Conservation (phyloP, 352 stramenopile species). For the Globisporangium sylvaticum region DNA sequence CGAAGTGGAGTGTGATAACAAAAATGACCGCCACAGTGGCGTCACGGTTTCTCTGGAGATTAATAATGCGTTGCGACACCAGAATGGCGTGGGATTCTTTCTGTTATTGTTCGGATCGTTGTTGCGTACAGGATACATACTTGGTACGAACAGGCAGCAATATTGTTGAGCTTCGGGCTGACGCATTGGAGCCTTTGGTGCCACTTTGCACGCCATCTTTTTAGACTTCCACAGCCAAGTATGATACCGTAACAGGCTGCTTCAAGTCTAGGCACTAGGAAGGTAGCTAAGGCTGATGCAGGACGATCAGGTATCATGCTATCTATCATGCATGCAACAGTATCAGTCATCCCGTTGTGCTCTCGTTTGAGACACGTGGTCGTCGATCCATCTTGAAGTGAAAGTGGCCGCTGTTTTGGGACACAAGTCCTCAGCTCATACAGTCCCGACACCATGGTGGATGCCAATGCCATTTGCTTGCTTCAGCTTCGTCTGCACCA, state of each 20-base stretch:
- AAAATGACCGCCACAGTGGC: background rate
- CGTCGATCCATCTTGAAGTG: background rate
- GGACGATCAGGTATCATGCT: background rate
- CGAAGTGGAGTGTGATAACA: background rate
- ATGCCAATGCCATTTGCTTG: background rate
- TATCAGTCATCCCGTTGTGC: background rate
- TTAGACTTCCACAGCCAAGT: background rate
- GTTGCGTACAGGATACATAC: background rate
- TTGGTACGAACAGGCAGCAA: background rate
- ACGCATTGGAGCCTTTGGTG: background rate
- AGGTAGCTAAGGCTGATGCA: background rate
- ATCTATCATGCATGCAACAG: background rate
- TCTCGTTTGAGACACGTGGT: background rate
- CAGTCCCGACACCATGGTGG: background rate
- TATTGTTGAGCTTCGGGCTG: background rate
- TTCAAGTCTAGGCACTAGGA: too few species aligned
- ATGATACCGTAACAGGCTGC: background rate
- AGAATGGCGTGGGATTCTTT: background rate
- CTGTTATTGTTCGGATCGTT: background rate
- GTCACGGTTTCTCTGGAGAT: background rate
- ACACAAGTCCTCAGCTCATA: background rate
- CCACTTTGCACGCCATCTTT: background rate
- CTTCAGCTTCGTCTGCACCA: background rate
- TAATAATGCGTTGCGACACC: background rate
- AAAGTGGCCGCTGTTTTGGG: background rate